phyloP scores from a whole-genome alignment of 2,329 filamentous ascomycete species.

The Fusarium agapanthi region DNA sequence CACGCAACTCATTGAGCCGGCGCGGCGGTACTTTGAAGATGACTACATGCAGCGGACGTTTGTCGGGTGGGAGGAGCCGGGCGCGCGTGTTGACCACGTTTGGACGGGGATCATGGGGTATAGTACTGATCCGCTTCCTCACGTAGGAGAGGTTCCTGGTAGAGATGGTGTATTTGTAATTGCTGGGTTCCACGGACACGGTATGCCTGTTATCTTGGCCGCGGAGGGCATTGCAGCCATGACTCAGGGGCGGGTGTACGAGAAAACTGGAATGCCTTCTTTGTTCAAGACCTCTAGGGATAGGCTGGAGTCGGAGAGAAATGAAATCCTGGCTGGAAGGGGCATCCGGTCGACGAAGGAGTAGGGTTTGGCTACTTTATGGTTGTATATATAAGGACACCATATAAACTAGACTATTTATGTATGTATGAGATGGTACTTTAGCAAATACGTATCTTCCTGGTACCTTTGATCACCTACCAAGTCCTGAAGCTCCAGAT shows the following conservation, averaged over 20 bases:
- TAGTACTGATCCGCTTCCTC: background rate
- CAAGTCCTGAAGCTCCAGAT: fast-evolving
- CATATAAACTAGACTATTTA: background rate
- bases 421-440: background rate
- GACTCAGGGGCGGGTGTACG: background rate
- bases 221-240: background rate
- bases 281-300: background rate
- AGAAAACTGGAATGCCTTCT: background rate
- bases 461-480: background rate
- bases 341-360: background rate
- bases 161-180: background rate
- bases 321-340: background rate
- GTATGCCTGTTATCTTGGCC: background rate
- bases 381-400: background rate
- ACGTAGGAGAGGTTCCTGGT: background rate
- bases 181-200: background rate
- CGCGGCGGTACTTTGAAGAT: background rate
- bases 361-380: background rate
- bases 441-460: fast-evolving
- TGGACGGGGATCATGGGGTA: background rate
- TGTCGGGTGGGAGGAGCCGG: background rate
- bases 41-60: background rate
- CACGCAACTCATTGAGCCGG: background rate
- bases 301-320: background rate
- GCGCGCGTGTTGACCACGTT: background rate